phyloP scores from a whole-genome alignment of 306 rosid genomes.

The Citrullus amarus region DNA sequence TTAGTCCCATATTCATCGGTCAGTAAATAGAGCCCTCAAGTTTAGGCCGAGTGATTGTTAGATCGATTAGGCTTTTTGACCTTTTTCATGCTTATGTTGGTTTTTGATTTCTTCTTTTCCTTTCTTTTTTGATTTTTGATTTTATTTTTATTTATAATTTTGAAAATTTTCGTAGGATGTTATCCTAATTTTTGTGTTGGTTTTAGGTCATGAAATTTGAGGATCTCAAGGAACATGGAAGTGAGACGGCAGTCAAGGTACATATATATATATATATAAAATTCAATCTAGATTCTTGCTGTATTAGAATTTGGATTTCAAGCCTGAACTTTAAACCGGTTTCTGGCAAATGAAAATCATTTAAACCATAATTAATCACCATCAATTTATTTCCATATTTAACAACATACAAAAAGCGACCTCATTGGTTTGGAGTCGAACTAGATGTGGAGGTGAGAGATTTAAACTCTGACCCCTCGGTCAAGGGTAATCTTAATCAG shows the following conservation, averaged over 20 bases:
- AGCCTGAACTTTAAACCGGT: neutral
- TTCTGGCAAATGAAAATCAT: neutral
- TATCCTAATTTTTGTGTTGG: conserved; percentile 12
- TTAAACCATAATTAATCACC: neutral
- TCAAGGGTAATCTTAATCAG: neutral
- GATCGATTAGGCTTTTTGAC: neutral
- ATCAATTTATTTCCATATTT: neutral
- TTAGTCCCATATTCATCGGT: neutral
- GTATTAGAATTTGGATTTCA: neutral
- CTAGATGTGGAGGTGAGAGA: neutral
- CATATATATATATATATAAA: neutral
- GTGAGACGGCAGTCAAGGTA: conserved; percentile 88
- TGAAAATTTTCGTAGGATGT: neutral
- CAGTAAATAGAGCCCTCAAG: neutral
- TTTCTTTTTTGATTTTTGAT: neutral
- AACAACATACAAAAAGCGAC: neutral
- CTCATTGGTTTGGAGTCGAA: neutral
- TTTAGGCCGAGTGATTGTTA: neutral
- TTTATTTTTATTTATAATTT: neutral
- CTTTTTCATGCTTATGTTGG: neutral
- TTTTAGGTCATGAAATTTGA: conserved; percentile 92
- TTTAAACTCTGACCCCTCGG: neutral
- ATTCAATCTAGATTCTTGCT: neutral
- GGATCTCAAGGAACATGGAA: conserved; percentile 88
- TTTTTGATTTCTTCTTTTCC: neutral